Evolutionary conservation across 441 rosid species (phyloP).

Genomic region (Brassica hybrid): DNA sequence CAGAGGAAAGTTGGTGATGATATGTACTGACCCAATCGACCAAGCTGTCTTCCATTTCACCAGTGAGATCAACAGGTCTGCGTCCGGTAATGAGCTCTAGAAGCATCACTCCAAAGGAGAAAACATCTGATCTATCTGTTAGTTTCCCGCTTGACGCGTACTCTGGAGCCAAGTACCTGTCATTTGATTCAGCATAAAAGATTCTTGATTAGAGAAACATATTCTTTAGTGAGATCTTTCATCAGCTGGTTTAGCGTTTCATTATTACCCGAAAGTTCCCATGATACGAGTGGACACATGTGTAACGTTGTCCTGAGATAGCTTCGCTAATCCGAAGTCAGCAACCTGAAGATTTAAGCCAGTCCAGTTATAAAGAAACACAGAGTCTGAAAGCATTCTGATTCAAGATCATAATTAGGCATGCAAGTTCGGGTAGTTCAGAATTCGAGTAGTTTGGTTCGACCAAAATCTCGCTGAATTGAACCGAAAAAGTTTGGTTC

Average conservation of each 20-base stretch:
- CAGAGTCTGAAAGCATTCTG: background rate
- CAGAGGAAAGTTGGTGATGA: no score
- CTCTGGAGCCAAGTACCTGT: constrained; percentile 94
- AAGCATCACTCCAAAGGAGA: constrained; percentile 87
- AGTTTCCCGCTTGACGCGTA: constrained; percentile 93
- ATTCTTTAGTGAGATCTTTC: constrained; percentile 2
- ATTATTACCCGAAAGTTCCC: constrained; percentile 93
- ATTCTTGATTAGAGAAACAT: constrained; percentile 6
- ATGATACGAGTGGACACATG: constrained; percentile 92
- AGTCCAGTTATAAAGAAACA: constrained; percentile 4
- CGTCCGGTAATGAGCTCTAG: constrained; percentile 84
- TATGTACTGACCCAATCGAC: constrained; percentile 73
- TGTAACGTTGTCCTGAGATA: constrained; percentile 63
- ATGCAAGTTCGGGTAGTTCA: no score
- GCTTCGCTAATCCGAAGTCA: constrained; percentile 92
- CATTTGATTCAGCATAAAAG: background rate
- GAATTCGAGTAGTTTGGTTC: background rate
- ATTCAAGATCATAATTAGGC: background rate
- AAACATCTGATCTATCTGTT: constrained; percentile 92
- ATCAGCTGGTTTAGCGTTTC: no score
- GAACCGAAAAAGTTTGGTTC: background rate
- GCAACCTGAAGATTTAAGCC: constrained; percentile 60
- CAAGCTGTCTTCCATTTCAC: constrained; percentile 77
- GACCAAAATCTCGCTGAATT: background rate
- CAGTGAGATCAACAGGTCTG: constrained; percentile 62